phyloP scores from a whole-genome alignment of 306 rosid species.

The Spatholobus suberectus region DNA sequence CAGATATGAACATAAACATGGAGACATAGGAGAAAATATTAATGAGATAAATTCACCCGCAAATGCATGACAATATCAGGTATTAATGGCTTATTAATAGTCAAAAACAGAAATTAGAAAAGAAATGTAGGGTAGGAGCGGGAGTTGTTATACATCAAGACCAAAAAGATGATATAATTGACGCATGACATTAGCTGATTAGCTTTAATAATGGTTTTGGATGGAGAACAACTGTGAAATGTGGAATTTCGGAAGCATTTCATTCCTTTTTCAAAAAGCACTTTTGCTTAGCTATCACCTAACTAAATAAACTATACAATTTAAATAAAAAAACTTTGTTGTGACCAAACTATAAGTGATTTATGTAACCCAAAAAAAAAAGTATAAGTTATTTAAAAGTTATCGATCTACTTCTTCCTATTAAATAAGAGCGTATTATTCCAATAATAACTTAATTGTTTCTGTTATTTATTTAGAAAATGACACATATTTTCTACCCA shows the following conservation, averaged over 20 bases:
- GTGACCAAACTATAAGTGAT: too few relatives aligned
- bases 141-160: constrained; percentile 40
- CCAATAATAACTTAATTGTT: not conserved
- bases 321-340: not conserved
- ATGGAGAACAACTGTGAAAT: constrained; percentile 61
- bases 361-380: too few relatives aligned
- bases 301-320: constrained; percentile 5
- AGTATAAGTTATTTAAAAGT: not conserved
- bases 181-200: constrained; percentile 42
- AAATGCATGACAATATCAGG: constrained; percentile 43
- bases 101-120: constrained; percentile 11
- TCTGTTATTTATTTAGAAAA: not conserved
- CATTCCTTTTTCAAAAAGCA: constrained; percentile 25
- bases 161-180: constrained; percentile 25
- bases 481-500: not conserved
- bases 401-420: not conserved
- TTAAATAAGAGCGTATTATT: not conserved
- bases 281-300: constrained; percentile 30
- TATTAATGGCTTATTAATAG: constrained; percentile 32
- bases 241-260: constrained; percentile 37
- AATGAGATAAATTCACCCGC: not conserved
- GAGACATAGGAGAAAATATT: not conserved
- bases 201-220: constrained; percentile 36
- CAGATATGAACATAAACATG: not conserved
- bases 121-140: not conserved